A percentile compares a stretch with the other conserved stretches of the same genome.
These are phyloP conservation scores for Cryphonectria naterciae DNA, from an alignment of 2,329 filamentous ascomycete genomes.

Conservation along the genomic window DNA sequence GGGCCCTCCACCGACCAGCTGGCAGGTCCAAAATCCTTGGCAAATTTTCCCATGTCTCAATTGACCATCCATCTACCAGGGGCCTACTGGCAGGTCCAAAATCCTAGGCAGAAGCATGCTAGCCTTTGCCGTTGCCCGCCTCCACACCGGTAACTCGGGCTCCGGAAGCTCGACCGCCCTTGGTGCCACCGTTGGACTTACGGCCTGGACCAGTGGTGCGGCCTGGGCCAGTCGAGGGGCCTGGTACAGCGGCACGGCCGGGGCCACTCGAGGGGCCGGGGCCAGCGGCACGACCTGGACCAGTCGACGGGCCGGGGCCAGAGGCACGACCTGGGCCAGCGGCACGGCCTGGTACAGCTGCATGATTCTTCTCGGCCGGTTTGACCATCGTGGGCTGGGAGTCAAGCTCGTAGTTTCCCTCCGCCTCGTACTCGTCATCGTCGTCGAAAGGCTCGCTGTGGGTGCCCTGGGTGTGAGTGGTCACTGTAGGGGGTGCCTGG, in stretches of 20 bases:
- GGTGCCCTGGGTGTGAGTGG: slow-evolving; percentile 31
- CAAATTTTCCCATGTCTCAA: not conserved
- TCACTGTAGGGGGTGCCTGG: slow-evolving; percentile 32
- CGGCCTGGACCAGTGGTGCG: not conserved
- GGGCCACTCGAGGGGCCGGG: too few relatives aligned
- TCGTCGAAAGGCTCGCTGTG: slow-evolving; percentile 29
- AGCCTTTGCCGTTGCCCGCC: slow-evolving; percentile 7
- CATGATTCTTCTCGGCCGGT: slow-evolving; percentile 6
- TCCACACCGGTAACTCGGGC: slow-evolving; percentile 9
- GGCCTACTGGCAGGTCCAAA: not conserved
- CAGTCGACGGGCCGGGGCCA: not conserved
- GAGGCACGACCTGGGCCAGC: not conserved
- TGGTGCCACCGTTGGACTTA: slow-evolving; percentile 16
- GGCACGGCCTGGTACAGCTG: not conserved
- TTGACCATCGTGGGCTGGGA: slow-evolving; percentile 15
- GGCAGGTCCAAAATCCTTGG: not conserved
- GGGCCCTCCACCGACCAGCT: not conserved
- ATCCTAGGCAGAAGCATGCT: not conserved
- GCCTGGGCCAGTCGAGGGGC: too few relatives aligned
- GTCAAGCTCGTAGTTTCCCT: slow-evolving; percentile 26
- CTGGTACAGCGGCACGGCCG: not conserved
- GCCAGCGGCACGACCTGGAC: not conserved
- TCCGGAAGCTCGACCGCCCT: slow-evolving; percentile 7
- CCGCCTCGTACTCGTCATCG: slow-evolving; percentile 27
- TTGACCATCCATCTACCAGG: not conserved